Percentiles rank a stretch among this genome's conserved stretches.
These are phyloP conservation scores for Athelia psychrophila DNA, from an alignment of 1,284 basidiomycete species.

Conservation along the genomic window DNA sequence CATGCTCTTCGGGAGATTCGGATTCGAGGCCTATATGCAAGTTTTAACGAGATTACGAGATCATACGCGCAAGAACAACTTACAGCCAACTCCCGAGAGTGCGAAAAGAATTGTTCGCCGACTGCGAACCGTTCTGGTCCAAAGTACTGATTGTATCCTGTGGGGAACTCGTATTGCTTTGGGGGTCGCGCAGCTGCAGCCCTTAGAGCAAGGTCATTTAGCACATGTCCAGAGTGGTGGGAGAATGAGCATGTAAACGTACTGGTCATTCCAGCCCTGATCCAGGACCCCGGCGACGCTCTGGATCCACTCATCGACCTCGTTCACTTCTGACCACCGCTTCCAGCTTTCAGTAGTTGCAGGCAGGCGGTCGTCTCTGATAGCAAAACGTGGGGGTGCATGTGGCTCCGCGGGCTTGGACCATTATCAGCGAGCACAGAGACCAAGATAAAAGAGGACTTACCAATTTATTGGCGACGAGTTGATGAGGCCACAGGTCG, in stretches of 20 bases:
- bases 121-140: slow-evolving; percentile 80
- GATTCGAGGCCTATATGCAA: slow-evolving; percentile 54
- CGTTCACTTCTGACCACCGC: slow-evolving; percentile 77
- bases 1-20: slow-evolving; percentile 72
- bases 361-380: slow-evolving; percentile 74
- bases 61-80: slow-evolving; percentile 23
- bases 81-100: slow-evolving; percentile 75
- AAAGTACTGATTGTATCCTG: slow-evolving; percentile 88
- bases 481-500: slow-evolving; percentile 79
- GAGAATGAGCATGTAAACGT: slow-evolving; percentile 19
- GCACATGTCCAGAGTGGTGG: slow-evolving; percentile 5
- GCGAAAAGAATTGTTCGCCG: slow-evolving; percentile 89
- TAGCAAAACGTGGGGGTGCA: slow-evolving; percentile 57
- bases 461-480: slow-evolving; percentile 80
- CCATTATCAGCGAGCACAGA: slow-evolving; percentile 1
- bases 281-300: slow-evolving; percentile 83
- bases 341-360: slow-evolving; percentile 80
- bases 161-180: slow-evolving; percentile 92
- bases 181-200: slow-evolving; percentile 49
- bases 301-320: slow-evolving; percentile 95
- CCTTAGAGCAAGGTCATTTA: slow-evolving; percentile 27
- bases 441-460: neutral
- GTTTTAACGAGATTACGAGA: neutral
- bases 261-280: slow-evolving; percentile 89
- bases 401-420: slow-evolving; percentile 61